Base-by-base conservation (phyloP, 2,329 filamentous ascomycete species). In the Septoria linicola region DNA sequence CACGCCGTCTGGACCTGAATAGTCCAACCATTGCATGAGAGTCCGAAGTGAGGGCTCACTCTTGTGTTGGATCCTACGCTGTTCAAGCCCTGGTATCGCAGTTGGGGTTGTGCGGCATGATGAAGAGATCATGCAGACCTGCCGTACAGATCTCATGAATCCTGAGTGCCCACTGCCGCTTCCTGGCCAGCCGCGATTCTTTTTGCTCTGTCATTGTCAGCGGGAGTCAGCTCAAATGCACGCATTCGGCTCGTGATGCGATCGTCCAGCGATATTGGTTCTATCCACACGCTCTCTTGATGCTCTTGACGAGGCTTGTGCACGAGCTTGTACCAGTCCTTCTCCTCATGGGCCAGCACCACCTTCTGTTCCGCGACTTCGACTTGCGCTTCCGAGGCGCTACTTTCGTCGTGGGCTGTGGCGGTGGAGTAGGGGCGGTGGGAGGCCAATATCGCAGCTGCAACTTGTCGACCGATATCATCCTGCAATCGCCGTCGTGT, bases 401-500 rank as follows among this genome's bases (percentile, higher is more conserved):
- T 61, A 27, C 54, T 54, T 17, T 60, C 60, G 30, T 61, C 58
- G 13, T 17, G 30, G 3, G 32, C 39, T 1, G 52, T 20, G 8
- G 59, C 55, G 8, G 70, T 62, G 11, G 69, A 58, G 59, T 73
- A 81, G 2, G 78, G 73, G 48, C 76, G 68, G 59, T 77, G 74
- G 10, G 68, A 71, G 10, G 74, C 82, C 31, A 96, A 81, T 53
- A 95, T 92, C 30, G 87, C 84, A 30, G 89, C 87, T 0, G 92
- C 92, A 14, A 95, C 89, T 58, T 96, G 84, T 35, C 88, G 85
- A 44, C 93, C 93, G 54, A 96, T 84, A 39, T 85, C 79, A 66
- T 99, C 92, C 57, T 92, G 92, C n/a, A 96, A 78, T 57, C 81
- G 74, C 47, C 93, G 86, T 55, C 86, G 85, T 69, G 86, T 95